A percentile compares a stretch with the other conserved stretches of the same genome.
phyloP scores from a whole-genome alignment of 2,329 filamentous ascomycete species.

The Sclerotinia minor region DNA sequence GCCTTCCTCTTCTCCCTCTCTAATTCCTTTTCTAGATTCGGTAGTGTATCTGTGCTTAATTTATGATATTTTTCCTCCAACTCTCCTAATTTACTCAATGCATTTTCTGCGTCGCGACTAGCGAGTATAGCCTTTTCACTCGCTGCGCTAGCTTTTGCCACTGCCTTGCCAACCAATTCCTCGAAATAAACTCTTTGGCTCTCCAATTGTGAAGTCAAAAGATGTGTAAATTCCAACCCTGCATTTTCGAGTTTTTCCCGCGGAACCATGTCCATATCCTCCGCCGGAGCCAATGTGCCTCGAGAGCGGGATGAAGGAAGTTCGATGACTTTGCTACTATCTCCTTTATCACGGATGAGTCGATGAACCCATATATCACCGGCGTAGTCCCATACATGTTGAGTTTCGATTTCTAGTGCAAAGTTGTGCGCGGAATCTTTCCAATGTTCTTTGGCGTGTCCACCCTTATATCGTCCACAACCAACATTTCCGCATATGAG shows the following conservation, averaged over 20 bases:
- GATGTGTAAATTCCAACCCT: slow-evolving; percentile 89
- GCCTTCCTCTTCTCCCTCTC: slow-evolving; percentile 67
- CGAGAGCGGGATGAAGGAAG: slow-evolving; percentile 56
- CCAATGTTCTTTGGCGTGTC: slow-evolving; percentile 92
- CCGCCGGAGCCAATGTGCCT: slow-evolving; percentile 17
- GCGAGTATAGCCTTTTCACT: slow-evolving; percentile 66
- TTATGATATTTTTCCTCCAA: slow-evolving; percentile 56
- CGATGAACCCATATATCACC: slow-evolving; percentile 95
- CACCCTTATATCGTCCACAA: slow-evolving; percentile 90
- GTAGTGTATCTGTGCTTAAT: slow-evolving; percentile 55
- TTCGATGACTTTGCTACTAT: slow-evolving; percentile 82
- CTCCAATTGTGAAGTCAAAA: slow-evolving; percentile 89
- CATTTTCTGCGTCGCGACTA: slow-evolving; percentile 50
- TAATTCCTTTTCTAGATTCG: slow-evolving; percentile 70
- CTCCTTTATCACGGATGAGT: slow-evolving; percentile 88
- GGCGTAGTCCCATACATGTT: slow-evolving; percentile 97
- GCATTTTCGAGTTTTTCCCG: slow-evolving; percentile 72
- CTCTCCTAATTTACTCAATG: slow-evolving; percentile 50
- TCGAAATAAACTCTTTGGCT: slow-evolving; percentile 93
- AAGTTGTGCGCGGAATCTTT: slow-evolving; percentile 88
- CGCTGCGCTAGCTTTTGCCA: slow-evolving; percentile 82
- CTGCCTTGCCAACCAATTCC: slow-evolving; percentile 83
- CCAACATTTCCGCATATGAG: slow-evolving; percentile 90
- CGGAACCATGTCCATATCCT: slow-evolving; percentile 67
- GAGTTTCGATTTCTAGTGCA: slow-evolving; percentile 86